These are phyloP conservation scores for Incumbomyces lentus DNA, from an alignment of 2,329 filamentous ascomycete species.

Conservation along the genomic window DNA sequence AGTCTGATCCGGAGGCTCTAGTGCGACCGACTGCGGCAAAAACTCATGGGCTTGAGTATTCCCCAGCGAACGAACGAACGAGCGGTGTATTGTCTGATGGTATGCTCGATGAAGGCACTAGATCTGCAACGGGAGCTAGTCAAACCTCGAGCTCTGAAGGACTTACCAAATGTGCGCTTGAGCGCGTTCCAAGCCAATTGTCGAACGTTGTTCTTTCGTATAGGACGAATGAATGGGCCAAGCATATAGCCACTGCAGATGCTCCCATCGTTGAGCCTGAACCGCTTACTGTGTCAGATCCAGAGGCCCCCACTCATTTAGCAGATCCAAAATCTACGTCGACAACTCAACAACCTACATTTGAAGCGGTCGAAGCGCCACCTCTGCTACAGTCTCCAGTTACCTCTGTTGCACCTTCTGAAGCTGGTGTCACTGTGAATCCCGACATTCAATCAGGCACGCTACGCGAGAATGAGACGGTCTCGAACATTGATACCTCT, in stretches of 20 bases:
- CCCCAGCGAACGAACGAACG: background rate
- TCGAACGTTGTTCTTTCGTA: slow-evolving; percentile 73
- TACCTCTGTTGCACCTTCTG: slow-evolving; percentile 8
- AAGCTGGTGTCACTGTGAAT: slow-evolving; percentile 14
- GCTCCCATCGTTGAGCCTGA: slow-evolving; percentile 53
- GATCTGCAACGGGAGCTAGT: background rate
- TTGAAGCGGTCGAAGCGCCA: background rate
- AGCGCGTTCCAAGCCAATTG: slow-evolving; percentile 56
- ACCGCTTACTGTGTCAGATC: slow-evolving; percentile 30
- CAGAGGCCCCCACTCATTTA: slow-evolving; percentile 14
- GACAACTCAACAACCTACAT: background rate
- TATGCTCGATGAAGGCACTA: background rate
- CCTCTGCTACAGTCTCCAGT: slow-evolving; percentile 8
- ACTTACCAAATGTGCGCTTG: slow-evolving; percentile 31
- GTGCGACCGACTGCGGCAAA: background rate
- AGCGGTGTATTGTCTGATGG: background rate
- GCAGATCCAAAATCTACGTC: slow-evolving; percentile 4
- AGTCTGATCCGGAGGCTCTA: slow-evolving; percentile 8
- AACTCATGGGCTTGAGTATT: slow-evolving; percentile 4
- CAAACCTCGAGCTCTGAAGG: slow-evolving; percentile 18
- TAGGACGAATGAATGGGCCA: slow-evolving; percentile 92
- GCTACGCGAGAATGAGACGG: background rate
- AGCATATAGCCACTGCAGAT: slow-evolving; percentile 72
- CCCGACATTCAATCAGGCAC: slow-evolving; percentile 1
- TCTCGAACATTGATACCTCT: background rate